Percentiles rank a stretch among this genome's conserved stretches.
These are phyloP conservation scores for Paramecium biaurelia DNA, from an alignment of 73 alveolate species.

Conservation along the genomic window DNA sequence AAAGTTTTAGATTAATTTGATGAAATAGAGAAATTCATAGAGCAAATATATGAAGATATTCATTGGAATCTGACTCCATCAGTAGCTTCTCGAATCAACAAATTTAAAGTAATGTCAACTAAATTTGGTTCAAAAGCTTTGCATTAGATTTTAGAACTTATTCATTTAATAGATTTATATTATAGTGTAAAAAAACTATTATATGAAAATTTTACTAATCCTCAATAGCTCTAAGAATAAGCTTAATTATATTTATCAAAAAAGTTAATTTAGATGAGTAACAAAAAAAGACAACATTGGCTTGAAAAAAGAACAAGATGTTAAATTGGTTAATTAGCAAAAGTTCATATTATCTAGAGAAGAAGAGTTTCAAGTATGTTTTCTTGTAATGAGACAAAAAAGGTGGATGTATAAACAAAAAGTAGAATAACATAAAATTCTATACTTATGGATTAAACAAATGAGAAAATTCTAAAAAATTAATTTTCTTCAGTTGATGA, in stretches of 20 bases:
- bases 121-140: background rate
- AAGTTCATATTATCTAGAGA: background rate
- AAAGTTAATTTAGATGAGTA: background rate
- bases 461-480: background rate
- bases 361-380: background rate
- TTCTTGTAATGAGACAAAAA: background rate
- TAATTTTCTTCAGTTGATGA: background rate
- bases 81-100: background rate
- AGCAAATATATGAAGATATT: background rate
- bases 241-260: background rate
- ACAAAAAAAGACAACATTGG: background rate
- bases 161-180: background rate
- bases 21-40: background rate
- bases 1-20: background rate
- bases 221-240: background rate
- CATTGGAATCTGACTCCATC: background rate
- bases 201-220: background rate
- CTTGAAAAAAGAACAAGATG: background rate
- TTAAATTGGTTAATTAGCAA: background rate
- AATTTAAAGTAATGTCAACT: background rate
- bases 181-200: background rate
- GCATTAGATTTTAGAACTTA: background rate
- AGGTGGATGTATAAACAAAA: background rate
- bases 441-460: background rate
- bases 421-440: background rate